Base-by-base conservation (phyloP, 2,329 filamentous ascomycete species). In the Pseudocercospora fuligena region DNA sequence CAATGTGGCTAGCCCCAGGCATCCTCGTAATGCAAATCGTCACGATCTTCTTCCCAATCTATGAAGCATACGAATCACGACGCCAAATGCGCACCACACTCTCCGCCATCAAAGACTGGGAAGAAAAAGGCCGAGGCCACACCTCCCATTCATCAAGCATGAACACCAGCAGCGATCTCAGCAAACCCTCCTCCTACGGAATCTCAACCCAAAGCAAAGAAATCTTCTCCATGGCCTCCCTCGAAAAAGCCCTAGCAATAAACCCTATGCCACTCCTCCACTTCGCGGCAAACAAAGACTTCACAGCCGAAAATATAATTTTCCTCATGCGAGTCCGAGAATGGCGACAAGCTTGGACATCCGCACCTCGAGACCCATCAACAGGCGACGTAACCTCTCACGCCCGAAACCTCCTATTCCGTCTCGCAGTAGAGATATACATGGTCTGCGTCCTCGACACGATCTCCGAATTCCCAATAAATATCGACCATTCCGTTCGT, bases 271-370 rank as follows among this genome's bases (percentile, higher is more conserved):
- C 87, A 0, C 82, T 92, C 0, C 86, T 89, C 64, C 78, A 87
- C 61, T 92, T 90, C 74, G 89, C 89, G 0, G 88, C 89, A 0
- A 81, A 86, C 0, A 83, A 85, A 40, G 89, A 91, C 71, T 91
- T 91, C 73, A 90, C 89, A 0, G 89, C 88, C 14, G 89, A 92
- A 75, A 92, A 92, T 73, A 88, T 91, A 69, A 85, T 88, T 56
- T 91, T 91, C 75, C 78, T 91, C 5, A 86, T 83, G 8, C 80
- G 82, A 47, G 84, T 90, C 8, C 80, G 82, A 2, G 82, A 84
- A 65, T 90, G 62, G 68, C 67, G 58, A 53, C 63, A 69, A 67
- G 65, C 69, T 11, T 66, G 65, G 69, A 19, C 60, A 14, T 49
- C 63, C 21, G 64, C 67, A 56, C 65, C 71, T 7, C 61, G 65